Evolutionary conservation across 2,329 filamentous ascomycete genomes (phyloP).

Genomic region (Paracoccidioides lutzii): DNA sequence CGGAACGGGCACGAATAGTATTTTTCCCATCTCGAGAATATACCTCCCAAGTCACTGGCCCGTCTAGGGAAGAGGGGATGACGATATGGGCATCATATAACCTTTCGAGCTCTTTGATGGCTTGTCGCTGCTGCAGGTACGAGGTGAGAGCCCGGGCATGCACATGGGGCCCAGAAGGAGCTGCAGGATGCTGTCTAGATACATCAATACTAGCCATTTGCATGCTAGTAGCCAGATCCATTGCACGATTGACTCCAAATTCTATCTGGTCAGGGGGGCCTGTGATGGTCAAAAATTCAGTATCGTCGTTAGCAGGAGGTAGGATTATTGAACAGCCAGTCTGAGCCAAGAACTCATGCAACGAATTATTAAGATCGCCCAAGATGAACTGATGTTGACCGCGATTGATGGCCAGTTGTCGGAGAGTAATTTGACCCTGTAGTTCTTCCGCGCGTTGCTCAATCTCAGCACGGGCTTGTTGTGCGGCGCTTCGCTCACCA

Average conservation of each 20-base stretch:
- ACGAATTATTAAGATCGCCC: slow-evolving; percentile 63
- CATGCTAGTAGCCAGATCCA: slow-evolving; percentile 80
- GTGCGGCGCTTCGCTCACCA: slow-evolving; percentile 72
- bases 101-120: slow-evolving; percentile 70
- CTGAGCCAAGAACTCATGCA: slow-evolving; percentile 76
- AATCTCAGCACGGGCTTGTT: slow-evolving; percentile 65
- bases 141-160: slow-evolving; percentile 80
- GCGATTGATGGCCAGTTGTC: slow-evolving; percentile 69
- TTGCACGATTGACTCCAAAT: slow-evolving; percentile 65
- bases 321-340: slow-evolving; percentile 84
- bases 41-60: slow-evolving; percentile 70
- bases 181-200: slow-evolving; percentile 62
- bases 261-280: slow-evolving; percentile 64
- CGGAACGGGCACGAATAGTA: slow-evolving; percentile 36
- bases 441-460: slow-evolving; percentile 68
- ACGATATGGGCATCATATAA: slow-evolving; percentile 78
- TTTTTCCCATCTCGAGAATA: slow-evolving; percentile 81
- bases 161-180: slow-evolving; percentile 55
- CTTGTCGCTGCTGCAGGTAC: slow-evolving; percentile 70
- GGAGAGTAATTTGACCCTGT: slow-evolving; percentile 58
- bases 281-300: slow-evolving; percentile 72
- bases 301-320: slow-evolving; percentile 61
- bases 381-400: slow-evolving; percentile 92
- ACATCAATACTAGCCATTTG: slow-evolving; percentile 74
- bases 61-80: slow-evolving; percentile 53